Evolutionary conservation across 371 early-diverging fungal genomes (phyloP).

Genomic region (Mucor indicus): DNA sequence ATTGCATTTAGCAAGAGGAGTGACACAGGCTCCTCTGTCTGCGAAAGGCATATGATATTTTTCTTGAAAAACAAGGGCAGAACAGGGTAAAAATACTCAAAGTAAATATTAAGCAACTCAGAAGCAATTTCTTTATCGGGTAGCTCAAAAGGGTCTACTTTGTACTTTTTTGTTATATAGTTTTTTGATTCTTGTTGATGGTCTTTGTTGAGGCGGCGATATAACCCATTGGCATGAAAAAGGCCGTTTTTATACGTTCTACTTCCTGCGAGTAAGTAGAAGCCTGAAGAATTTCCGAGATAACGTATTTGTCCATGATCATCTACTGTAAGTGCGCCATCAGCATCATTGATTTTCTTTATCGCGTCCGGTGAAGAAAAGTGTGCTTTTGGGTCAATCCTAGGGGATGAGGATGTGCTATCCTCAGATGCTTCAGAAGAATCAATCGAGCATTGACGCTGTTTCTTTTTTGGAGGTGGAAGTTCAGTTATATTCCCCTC

Average conservation of each 20-base stretch:
- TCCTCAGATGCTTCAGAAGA: neutral
- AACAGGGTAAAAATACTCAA: constrained; percentile 44
- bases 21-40: constrained; percentile 23
- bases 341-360: neutral
- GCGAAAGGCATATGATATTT: neutral
- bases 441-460: neutral
- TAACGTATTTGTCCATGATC: constrained; percentile 37
- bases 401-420: neutral
- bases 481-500: constrained; percentile 39
- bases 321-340: neutral
- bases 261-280: constrained; percentile 33
- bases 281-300: constrained; percentile 40
- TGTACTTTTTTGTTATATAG: constrained; percentile 8
- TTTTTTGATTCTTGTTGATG: neutral
- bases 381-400: neutral
- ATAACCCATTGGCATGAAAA: constrained; percentile 17
- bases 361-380: constrained; percentile 8
- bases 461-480: constrained; percentile 34
- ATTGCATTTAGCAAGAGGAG: constrained; percentile 43
- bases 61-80: constrained; percentile 49
- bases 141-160: constrained; percentile 2
- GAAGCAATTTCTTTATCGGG: constrained; percentile 40
- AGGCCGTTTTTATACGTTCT: constrained; percentile 38
- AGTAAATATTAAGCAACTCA: constrained; percentile 49
- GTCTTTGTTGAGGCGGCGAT: neutral